Base-by-base conservation (phyloP, 768 basidiomycete species). In the Suillus fuscotomentosus region DNA sequence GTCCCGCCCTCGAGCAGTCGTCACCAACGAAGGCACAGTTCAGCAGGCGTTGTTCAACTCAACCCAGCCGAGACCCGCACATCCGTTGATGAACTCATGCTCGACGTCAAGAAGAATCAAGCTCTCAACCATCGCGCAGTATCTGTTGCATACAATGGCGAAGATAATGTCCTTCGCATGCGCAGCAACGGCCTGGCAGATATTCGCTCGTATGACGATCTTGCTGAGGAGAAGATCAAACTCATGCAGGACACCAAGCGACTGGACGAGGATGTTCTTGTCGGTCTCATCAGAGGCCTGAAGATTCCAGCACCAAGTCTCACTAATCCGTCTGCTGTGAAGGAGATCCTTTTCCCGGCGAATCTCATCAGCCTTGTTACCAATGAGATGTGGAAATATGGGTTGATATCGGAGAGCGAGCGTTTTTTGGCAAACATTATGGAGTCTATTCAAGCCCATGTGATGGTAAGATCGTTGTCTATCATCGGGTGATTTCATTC, bases 301-400 rank as follows among this genome's bases (percentile, higher is more conserved):
- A 97, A 96, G 81, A 96, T 98, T 61, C 95, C 96, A 39, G 85
- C 89, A 34, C 94, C 97, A 1, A 95, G 90, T 71, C 80, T 94
- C 51, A 91, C 91, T 54, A 97, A 92, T 71, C 92, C 95, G 1
- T 92, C 95, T n/a, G 88, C 90, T 22, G 89, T 94, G 66, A 98
- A 98, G 78, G 97, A 99, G 76, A 95, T 99, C 61, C 83, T 99
- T 48, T 99, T 99, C 89, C 97, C 97, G 13, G 96, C 97, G 31
- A 98, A 99, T 76, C 86, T 99, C 65, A 99, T 99, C 78, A 94
- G 92, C 73, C 81, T 99, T 55, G 90, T 97, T 68, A 97, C 95
- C n/a, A 99, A 99, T 76, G 97, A 99, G 78, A 99, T 99, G 97
- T 99, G 97, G 97, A 98, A 97, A 78, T 95, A 97, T 71, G 95